Conservation (phyloP, 495 filamentous ascomycete genomes). For the Daldinia childiae region DNA sequence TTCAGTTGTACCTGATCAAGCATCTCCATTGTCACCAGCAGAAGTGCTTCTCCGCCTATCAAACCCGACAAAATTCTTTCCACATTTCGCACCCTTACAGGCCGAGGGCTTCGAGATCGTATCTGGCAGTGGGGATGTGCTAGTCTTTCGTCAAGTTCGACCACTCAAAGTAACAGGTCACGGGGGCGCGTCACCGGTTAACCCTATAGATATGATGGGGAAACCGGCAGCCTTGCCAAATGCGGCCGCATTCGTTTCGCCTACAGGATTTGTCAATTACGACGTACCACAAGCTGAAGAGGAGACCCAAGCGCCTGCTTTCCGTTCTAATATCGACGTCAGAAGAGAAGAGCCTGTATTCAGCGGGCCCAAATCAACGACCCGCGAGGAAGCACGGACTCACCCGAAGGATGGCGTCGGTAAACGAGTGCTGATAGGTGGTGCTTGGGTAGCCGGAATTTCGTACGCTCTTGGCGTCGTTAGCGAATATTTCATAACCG, state of each 20-base stretch:
- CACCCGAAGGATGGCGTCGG: constrained; percentile 50
- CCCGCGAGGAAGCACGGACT: constrained; percentile 41
- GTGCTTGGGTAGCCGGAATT: constrained; percentile 66
- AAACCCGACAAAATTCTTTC: constrained; percentile 75
- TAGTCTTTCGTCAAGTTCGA: constrained; percentile 73
- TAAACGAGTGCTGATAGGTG: constrained; percentile 65
- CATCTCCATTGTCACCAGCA: constrained; percentile 60
- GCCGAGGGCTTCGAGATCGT: constrained; percentile 77
- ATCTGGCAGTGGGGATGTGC: constrained; percentile 72
- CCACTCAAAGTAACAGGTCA: constrained; percentile 32
- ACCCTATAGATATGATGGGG: constrained; percentile 68
- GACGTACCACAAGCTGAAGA: constrained; percentile 51
- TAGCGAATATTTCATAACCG: constrained; percentile 70
- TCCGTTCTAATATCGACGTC: constrained; percentile 59
- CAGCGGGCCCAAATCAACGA: constrained; percentile 52
- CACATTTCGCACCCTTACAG: constrained; percentile 71
- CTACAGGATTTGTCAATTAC: constrained; percentile 68
- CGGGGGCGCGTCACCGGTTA: constrained; percentile 46
- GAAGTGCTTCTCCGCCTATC: constrained; percentile 74
- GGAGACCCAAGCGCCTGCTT: constrained; percentile 42
- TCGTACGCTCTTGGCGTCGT: constrained; percentile 77
- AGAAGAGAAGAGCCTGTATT: constrained; percentile 67
- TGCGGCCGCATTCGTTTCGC: constrained; percentile 63
- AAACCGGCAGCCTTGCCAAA: constrained; percentile 45
- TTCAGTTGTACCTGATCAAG: constrained; percentile 60